These are phyloP conservation scores for Bolboschoenus planiculmis DNA, from an alignment of 176 grass and related monocot genomes.

Conservation along the genomic window DNA sequence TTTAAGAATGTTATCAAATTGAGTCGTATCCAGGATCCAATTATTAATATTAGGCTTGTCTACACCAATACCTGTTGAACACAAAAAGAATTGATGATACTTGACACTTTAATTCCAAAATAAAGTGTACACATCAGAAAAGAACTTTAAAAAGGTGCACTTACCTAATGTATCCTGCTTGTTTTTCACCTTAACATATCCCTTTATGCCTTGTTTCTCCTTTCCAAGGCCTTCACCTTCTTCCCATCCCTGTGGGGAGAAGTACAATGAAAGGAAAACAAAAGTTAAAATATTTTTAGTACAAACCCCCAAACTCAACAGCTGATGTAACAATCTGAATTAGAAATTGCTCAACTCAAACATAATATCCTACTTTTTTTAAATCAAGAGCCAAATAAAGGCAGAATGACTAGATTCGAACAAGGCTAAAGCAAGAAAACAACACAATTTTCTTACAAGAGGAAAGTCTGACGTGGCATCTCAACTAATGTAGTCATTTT, in stretches of 20 bases:
- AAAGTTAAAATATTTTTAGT: background rate
- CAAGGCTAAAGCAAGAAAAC: background rate
- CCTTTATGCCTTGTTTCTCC: constrained; percentile 96
- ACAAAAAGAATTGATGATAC: constrained; percentile 2
- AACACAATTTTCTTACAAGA: background rate
- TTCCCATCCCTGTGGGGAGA: constrained; percentile 68
- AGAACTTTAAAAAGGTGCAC: background rate
- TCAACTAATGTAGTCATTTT: background rate
- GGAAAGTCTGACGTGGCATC: background rate
- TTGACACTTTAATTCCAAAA: background rate
- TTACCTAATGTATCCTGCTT: constrained; percentile 83
- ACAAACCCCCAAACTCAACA: background rate
- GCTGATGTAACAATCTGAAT: background rate
- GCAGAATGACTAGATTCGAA: background rate
- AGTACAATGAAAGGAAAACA: background rate
- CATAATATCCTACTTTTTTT: background rate
- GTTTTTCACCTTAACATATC: constrained; percentile 87
- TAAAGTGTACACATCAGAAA: background rate
- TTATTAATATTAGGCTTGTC: constrained; percentile 61
- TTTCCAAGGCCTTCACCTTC: constrained; percentile 99
- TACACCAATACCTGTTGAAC: constrained; percentile 64
- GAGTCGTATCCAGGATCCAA: constrained; percentile 81
- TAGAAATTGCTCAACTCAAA: background rate
- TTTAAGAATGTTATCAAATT: constrained; percentile 95
- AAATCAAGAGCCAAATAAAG: background rate